These are phyloP conservation scores for Kuraishia ogatae DNA, from an alignment of 805 yeast species.

Conservation along the genomic window DNA sequence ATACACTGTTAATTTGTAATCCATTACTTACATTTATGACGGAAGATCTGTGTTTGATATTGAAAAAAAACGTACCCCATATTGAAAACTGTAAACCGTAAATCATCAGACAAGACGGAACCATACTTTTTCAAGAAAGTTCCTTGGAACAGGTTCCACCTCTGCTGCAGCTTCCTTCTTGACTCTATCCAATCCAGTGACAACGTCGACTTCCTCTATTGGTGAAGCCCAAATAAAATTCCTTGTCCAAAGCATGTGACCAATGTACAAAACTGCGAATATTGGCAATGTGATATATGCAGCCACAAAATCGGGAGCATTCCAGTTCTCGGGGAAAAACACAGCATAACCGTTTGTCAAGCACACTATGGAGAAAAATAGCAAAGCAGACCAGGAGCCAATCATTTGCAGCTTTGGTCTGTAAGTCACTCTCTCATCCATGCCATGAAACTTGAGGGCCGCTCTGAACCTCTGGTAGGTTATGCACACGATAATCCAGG, in stretches of 20 bases:
- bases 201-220: slow-evolving; percentile 49
- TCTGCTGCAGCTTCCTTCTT: slow-evolving; percentile 41
- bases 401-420: slow-evolving; percentile 47
- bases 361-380: slow-evolving; percentile 41
- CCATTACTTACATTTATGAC: too few species aligned
- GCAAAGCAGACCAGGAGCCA: slow-evolving; percentile 45
- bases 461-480: slow-evolving; percentile 58
- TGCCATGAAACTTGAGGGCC: slow-evolving; percentile 44
- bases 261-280: slow-evolving; percentile 42
- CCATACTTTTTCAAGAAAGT: slow-evolving; percentile 39
- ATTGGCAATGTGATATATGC: slow-evolving; percentile 64
- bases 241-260: slow-evolving; percentile 42
- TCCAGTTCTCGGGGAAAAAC: slow-evolving; percentile 44
- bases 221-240: slow-evolving; percentile 40
- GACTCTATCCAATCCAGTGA: slow-evolving; percentile 51
- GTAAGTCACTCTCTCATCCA: slow-evolving; percentile 50
- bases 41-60: too few species aligned
- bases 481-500: slow-evolving; percentile 48
- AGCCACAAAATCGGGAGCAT: slow-evolving; percentile 52
- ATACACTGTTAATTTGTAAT: too few species aligned
- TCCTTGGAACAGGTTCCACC: slow-evolving; percentile 22
- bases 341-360: slow-evolving; percentile 70
- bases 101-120: slow-evolving; percentile 33
- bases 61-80: background rate
- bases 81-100: background rate